Evolutionary conservation across 2,329 filamentous ascomycete species (phyloP), one percentile per base, ranked within the genome.

Genomic region (Talaromyces piceae): DNA sequence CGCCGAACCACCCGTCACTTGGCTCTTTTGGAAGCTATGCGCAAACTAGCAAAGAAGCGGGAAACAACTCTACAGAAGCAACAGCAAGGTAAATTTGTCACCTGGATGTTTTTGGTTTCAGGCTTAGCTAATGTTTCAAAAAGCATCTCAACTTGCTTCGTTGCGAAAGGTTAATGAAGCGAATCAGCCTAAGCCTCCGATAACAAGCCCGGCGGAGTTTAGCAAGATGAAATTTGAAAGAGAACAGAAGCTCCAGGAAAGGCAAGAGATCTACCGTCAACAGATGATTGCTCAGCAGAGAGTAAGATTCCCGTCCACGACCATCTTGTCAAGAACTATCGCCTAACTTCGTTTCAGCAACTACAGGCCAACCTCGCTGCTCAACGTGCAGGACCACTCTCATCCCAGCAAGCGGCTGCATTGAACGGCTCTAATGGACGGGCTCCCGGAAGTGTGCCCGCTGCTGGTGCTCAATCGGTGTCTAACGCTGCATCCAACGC

Each of bases 11-110:
- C 90, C 56, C 88, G 90, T 63, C 88, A 96, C 63, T 75, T 97
- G 52, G 87, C 87, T 43, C 78, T 97, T 61, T 84, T 98, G 58
- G 91, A 97, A 69, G 88, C 88, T 3, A 96, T 97, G 88, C 82
- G 91, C 39, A 98, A 97, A 67, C 70, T 95, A 45, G 91, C 91
- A 1, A 94, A 95, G 76, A 97, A 96, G 71, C 82, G 91, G 23
- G 93, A 98, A 70, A 86, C 87, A 9, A 79, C 82, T 23, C 74
- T 83, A 25, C 89, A 93, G 64, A 97, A 97, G 73, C 88, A 93
- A 65, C 87, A 91, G 63, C 89, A 96, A 64, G 77, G 76, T 77
- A 68, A 66, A 68, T 55, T 37, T 37, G 33, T 18, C 33, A 20
- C 16, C 20, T 37, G 1, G 7, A n/a, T 4, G 6, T 18, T 18